Evolutionary conservation across 148 eudicot genomes (phyloP), one percentile per base, ranked within the genome.

Genomic region (Oxyria digyna): DNA sequence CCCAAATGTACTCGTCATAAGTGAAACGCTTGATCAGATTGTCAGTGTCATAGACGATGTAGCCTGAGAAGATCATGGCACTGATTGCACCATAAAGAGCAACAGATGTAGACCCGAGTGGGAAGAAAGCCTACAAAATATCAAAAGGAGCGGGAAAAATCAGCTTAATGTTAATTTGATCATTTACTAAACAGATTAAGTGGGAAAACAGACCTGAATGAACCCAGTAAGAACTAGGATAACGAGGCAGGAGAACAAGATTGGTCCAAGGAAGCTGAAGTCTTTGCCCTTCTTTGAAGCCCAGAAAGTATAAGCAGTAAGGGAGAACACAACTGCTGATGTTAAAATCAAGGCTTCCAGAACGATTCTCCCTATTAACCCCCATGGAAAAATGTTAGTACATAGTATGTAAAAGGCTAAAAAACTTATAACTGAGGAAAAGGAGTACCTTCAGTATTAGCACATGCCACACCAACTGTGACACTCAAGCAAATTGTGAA

Each of bases 231-330:
- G 68, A 27, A 85, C 40, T 72, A 92, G 86, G 74, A 89, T 78
- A 35, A 92, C 70, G 46, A 89, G 96, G 82, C 96, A 82, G 68
- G 91, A 85, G 81, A 92, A 92, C 85, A 92, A 73, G 69, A 87
- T 77, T n/a, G 98, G 98, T 80, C 94, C 96, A 40, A 92, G 84
- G 59, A 77, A 92, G 82, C 91, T 87, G 84, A 92, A 92, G 87
- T 92, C 96, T 71, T 89, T 83, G 74, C 98, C 98, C 88, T 79
- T 89, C 85, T 84, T 89, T 71, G 96, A 77, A 74, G 96, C 96
- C 96, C 98, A 93, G 81, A 93, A 93, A 50, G 98, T 90, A 79
- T 93, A 93, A 0, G 80, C 96, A 71, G 98, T 93, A 72, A 93
- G 84, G 52, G 95, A 81, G 50, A 81, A 79, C 33, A 89, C 98